Evolutionary conservation across 192 early-diverging fungal genomes (phyloP).

Genomic region (Coemansia sp.): DNA sequence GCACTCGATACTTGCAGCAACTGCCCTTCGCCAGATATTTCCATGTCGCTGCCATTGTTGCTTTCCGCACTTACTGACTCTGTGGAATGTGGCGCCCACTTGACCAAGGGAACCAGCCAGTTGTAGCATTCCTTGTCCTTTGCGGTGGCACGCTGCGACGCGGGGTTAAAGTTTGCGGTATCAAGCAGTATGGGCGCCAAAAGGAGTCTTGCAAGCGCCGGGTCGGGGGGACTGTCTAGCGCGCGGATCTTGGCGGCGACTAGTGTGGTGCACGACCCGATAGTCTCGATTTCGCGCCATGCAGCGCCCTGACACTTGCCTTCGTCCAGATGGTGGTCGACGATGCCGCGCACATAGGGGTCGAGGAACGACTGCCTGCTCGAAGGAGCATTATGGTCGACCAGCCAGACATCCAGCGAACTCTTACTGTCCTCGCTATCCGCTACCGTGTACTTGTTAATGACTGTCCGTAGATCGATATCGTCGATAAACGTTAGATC

Average conservation of each 20-base stretch:
- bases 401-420: conserved; percentile 31
- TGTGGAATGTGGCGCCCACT: conserved; percentile 9
- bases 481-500: conserved; percentile 46
- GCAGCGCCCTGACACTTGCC: conserved; percentile 15
- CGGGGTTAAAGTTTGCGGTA: conserved; percentile 27
- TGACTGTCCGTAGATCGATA: conserved; percentile 14
- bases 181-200: conserved; percentile 43
- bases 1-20: conserved; percentile 18
- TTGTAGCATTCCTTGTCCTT: conserved; percentile 20
- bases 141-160: conserved; percentile 23
- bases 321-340: conserved; percentile 55
- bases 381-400: conserved; percentile 48
- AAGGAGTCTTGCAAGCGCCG: conserved; percentile 31
- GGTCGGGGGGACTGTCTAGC: not conserved
- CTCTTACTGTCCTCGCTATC: not conserved
- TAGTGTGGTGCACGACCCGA: conserved; percentile 46
- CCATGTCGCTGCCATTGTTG: not conserved
- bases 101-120: conserved; percentile 32
- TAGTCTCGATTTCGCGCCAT: conserved; percentile 24
- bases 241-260: conserved; percentile 17
- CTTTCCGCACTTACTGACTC: not conserved
- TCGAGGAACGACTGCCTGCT: conserved; percentile 30
- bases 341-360: conserved; percentile 39
- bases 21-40: not conserved
- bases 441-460: not conserved